Conservation (phyloP, 768 basidiomycete species). For the Tylopilus subfusipes region DNA sequence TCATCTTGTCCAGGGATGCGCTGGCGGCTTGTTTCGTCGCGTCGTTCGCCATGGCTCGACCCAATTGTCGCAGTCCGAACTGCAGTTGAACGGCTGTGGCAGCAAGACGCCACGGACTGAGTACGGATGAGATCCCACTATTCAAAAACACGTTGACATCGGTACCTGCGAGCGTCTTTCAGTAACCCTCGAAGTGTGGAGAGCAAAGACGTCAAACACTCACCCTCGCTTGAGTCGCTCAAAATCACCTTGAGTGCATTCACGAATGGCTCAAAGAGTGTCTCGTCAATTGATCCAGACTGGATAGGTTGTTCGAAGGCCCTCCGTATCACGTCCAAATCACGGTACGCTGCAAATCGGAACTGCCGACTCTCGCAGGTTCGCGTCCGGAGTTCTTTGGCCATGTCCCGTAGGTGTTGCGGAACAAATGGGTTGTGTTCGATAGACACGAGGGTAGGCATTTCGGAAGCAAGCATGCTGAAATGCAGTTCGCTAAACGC, state of each 20-base stretch:
- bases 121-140: slow-evolving; percentile 60
- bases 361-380: slow-evolving; percentile 67
- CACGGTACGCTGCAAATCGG: slow-evolving; percentile 70
- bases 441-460: slow-evolving; percentile 68
- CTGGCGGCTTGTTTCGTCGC: slow-evolving; percentile 49
- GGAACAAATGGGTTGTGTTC: slow-evolving; percentile 59
- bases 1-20: slow-evolving; percentile 61
- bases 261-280: slow-evolving; percentile 58
- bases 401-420: slow-evolving; percentile 45
- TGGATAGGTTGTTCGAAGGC: slow-evolving; percentile 66
- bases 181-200: not conserved
- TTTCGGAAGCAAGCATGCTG: slow-evolving; percentile 52
- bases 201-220: slow-evolving; percentile 12
- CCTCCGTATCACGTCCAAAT: slow-evolving; percentile 64
- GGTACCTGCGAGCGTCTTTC: slow-evolving; percentile 21
- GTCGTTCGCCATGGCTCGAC: slow-evolving; percentile 60
- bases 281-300: slow-evolving; percentile 44
- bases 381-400: slow-evolving; percentile 49
- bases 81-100: slow-evolving; percentile 79
- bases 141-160: slow-evolving; percentile 49
- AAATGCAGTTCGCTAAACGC: slow-evolving; percentile 70
- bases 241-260: slow-evolving; percentile 65
- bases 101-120: slow-evolving; percentile 82
- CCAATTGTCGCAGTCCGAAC: slow-evolving; percentile 70
- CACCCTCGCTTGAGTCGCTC: slow-evolving; percentile 59